Evolutionary conservation across 2,329 filamentous ascomycete species (phyloP).

Genomic region (Talaromyces albobiverticillius): DNA sequence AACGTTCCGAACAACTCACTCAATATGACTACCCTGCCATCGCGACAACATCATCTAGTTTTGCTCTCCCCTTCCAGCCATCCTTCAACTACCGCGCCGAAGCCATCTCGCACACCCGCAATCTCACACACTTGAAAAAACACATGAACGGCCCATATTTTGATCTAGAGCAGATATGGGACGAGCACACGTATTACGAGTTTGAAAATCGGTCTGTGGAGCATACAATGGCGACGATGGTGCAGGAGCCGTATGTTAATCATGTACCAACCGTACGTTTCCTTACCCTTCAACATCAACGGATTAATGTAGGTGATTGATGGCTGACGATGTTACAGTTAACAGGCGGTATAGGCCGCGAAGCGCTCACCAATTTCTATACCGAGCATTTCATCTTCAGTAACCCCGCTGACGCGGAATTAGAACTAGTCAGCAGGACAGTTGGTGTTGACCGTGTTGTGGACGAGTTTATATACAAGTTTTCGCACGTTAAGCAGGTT

Average conservation of each 20-base stretch:
- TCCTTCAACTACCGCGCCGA: constrained; percentile 56
- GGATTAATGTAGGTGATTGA: background rate
- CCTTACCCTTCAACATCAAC: background rate
- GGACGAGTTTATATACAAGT: constrained; percentile 66
- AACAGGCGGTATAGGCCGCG: constrained; percentile 68
- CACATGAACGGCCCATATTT: constrained; percentile 64
- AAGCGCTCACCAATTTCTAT: constrained; percentile 65
- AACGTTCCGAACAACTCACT: background rate
- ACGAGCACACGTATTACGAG: constrained; percentile 71
- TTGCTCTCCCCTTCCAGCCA: constrained; percentile 50
- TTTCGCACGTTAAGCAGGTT: constrained; percentile 61
- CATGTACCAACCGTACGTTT: constrained; percentile 64
- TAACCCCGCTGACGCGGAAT: constrained; percentile 64
- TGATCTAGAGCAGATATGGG: constrained; percentile 74
- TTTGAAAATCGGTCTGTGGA: constrained; percentile 67
- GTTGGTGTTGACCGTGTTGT: constrained; percentile 69
- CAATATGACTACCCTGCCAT: constrained; percentile 36
- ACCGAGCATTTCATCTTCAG: constrained; percentile 70
- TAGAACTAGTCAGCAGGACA: constrained; percentile 70
- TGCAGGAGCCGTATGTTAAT: constrained; percentile 75
- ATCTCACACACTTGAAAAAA: constrained; percentile 63
- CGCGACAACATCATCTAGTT: constrained; percentile 42
- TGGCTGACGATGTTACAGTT: constrained; percentile 35
- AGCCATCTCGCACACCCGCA: constrained; percentile 64
- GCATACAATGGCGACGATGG: constrained; percentile 79